phyloP scores from a whole-genome alignment of 2,329 filamentous ascomycete species.

The Chaetomium olivaceum region DNA sequence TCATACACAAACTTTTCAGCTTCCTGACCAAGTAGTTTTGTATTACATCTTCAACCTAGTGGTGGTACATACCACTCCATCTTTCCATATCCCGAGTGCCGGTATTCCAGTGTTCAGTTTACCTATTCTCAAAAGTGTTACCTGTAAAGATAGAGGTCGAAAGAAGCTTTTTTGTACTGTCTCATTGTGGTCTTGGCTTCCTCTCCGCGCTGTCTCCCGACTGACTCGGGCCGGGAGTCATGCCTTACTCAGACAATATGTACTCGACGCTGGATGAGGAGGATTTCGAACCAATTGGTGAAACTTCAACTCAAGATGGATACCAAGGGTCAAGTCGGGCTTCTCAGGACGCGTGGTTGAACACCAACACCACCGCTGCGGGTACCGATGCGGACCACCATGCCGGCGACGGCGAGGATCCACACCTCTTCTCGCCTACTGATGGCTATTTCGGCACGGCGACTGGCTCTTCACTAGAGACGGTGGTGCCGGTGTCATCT shows the following conservation, averaged over 20 bases:
- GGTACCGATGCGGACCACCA: conserved; percentile 5
- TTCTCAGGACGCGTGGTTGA: neutral
- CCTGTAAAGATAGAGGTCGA: conserved; percentile 12
- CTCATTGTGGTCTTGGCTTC: conserved; percentile 11
- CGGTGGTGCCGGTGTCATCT: conserved; percentile 32
- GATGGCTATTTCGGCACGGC: conserved; percentile 52
- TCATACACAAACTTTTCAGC: neutral
- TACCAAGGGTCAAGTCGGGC: neutral
- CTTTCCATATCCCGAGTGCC: neutral
- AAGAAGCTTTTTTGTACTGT: conserved; percentile 27
- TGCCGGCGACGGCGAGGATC: conserved; percentile 27
- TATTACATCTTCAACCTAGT: neutral
- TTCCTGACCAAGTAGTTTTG: conserved; percentile 2
- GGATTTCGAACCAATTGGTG: conserved; percentile 31
- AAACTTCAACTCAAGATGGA: conserved; percentile 23
- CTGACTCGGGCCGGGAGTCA: conserved; percentile 34
- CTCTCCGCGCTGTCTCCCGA: conserved; percentile 17
- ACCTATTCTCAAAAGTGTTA: neutral
- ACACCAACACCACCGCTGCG: neutral
- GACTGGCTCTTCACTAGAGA: conserved; percentile 9
- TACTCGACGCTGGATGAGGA: conserved; percentile 43
- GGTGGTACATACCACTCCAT: neutral
- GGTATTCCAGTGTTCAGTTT: neutral
- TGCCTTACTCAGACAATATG: conserved; percentile 53
- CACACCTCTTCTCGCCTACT: conserved; percentile 48